Conservation (phyloP, 257 asterid species). For the Rehmannia glutinosa region DNA sequence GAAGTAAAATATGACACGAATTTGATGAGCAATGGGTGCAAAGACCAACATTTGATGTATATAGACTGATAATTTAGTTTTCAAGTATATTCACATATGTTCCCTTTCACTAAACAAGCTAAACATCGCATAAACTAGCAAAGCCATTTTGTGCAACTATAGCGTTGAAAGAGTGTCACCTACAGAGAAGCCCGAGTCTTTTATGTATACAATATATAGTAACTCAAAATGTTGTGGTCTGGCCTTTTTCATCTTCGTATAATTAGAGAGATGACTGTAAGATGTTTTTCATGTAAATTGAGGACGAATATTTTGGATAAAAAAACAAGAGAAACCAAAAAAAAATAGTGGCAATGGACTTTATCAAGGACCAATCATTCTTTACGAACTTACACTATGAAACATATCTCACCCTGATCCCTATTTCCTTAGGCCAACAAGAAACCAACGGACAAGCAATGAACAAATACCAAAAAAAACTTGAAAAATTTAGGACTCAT, state of each 20-base stretch:
- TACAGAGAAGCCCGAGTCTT: neutral
- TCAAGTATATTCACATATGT: neutral
- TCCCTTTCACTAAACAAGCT: neutral
- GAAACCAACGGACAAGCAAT: neutral
- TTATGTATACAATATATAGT: neutral
- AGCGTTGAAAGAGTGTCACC: neutral
- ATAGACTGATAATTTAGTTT: neutral
- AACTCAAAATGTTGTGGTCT: neutral
- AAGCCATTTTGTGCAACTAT: neutral
- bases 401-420: neutral
- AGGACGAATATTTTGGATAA: neutral
- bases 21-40: neutral
- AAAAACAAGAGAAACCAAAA: neutral
- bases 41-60: neutral
- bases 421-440: neutral
- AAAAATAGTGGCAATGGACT: neutral
- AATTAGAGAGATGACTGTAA: neutral
- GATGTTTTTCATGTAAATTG: neutral
- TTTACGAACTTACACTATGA: neutral
- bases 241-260: neutral
- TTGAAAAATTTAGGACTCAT: neutral
- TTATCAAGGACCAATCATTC: neutral
- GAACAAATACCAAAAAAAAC: slow-evolving; percentile 2
- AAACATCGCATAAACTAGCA: neutral
- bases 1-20: slow-evolving; percentile 4